Evolutionary conservation across 495 filamentous ascomycete genomes (phyloP).

Genomic region (Sporormia fimetaria): DNA sequence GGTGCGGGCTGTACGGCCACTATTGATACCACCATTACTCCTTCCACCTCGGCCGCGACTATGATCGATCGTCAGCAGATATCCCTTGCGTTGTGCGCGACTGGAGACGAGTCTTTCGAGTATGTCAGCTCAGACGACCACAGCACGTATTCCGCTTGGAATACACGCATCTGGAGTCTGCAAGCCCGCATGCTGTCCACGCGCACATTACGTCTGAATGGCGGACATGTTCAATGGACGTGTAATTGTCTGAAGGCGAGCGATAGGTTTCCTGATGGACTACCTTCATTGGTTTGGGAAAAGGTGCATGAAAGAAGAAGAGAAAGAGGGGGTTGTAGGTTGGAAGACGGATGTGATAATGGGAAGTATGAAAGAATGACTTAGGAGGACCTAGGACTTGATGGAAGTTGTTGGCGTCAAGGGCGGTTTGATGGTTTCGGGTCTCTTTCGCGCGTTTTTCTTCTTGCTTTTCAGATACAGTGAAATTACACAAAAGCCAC

Average conservation of each 20-base stretch:
- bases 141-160: constrained; percentile 7
- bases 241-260: constrained; percentile 22
- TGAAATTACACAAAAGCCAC: too few species aligned
- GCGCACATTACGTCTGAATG: constrained; percentile 14
- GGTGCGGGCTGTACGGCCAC: background rate
- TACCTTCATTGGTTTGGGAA: constrained; percentile 24
- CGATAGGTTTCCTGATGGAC: constrained; percentile 21
- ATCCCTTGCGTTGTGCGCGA: background rate
- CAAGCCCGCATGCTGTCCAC: constrained; percentile 22
- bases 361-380: too few species aligned
- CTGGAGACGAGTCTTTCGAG: background rate
- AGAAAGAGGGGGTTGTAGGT: too few species aligned
- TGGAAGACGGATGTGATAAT: too few species aligned
- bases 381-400: too few species aligned
- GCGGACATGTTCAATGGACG: constrained; percentile 24
- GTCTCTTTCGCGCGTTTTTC: too few species aligned
- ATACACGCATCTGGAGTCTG: constrained; percentile 20
- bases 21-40: background rate
- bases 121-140: background rate
- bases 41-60: background rate
- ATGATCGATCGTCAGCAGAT: background rate
- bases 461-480: too few species aligned
- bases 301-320: too few species aligned
- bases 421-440: too few species aligned
- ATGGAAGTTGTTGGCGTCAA: too few species aligned